Evolutionary conservation across 345 rosid species (phyloP).

Genomic region (Gossypium arboreum): DNA sequence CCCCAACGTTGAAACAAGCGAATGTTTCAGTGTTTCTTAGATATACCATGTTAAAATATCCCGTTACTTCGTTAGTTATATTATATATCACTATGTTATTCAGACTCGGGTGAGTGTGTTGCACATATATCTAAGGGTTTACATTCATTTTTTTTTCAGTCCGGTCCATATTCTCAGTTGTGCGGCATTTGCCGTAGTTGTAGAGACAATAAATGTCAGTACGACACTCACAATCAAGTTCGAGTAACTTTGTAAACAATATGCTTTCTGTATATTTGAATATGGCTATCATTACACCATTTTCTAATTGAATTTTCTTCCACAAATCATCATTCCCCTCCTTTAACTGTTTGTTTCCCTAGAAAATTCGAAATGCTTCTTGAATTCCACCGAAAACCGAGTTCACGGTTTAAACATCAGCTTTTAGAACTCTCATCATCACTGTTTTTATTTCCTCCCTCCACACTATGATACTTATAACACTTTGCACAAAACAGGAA

Average conservation of each 20-base stretch:
- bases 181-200: no score
- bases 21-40: no score
- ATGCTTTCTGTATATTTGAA: not conserved
- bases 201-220: not conserved
- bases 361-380: not conserved
- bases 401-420: not conserved
- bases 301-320: not conserved
- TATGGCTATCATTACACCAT: not conserved
- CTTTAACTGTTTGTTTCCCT: not conserved
- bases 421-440: not conserved
- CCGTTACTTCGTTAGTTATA: no score
- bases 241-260: not conserved
- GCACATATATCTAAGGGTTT: no score
- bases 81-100: no score
- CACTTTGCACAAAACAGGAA: slow-evolving; percentile 33
- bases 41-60: no score
- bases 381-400: not conserved
- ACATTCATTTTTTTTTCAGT: no score
- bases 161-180: no score
- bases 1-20: no score
- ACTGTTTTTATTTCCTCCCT: not conserved
- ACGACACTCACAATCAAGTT: not conserved
- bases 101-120: no score
- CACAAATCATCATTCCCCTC: not conserved
- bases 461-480: slow-evolving; percentile 28